phyloP scores from a whole-genome alignment of 2,329 filamentous ascomycete species.

The Elsinoe batatas region DNA sequence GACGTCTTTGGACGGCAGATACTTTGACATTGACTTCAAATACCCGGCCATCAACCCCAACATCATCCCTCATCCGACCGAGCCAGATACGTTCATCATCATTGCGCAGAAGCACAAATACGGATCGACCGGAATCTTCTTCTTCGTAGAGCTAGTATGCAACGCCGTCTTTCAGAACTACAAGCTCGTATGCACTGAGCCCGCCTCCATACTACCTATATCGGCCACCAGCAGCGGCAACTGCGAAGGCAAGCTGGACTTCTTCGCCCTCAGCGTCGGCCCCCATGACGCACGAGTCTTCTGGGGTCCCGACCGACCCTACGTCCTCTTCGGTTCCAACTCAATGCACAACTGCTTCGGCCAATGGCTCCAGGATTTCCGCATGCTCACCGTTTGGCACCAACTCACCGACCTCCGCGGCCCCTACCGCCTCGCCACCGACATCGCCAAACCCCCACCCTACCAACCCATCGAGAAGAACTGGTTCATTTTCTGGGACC shows the following conservation, averaged over 20 bases:
- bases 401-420: constrained; percentile 29
- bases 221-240: constrained; percentile 35
- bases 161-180: constrained; percentile 39
- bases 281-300: constrained; percentile 52
- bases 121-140: constrained; percentile 22
- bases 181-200: constrained; percentile 34
- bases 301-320: constrained; percentile 42
- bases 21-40: constrained; percentile 43
- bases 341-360: constrained; percentile 47
- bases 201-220: constrained; percentile 38
- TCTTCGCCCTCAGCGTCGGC: constrained; percentile 39
- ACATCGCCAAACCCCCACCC: constrained; percentile 42
- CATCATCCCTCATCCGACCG: constrained; percentile 46
- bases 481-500: constrained; percentile 53
- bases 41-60: constrained; percentile 44
- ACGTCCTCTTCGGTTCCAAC: constrained; percentile 47
- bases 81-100: constrained; percentile 41
- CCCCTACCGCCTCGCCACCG: constrained; percentile 37
- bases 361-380: constrained; percentile 47
- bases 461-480: constrained; percentile 48
- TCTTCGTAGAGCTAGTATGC: constrained; percentile 37
- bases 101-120: constrained; percentile 38
- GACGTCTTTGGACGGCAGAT: constrained; percentile 38
- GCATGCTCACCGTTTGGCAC: constrained; percentile 34
- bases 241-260: constrained; percentile 37